Evolutionary conservation across 2,329 filamentous ascomycete genomes (phyloP), one percentile per base, ranked within the genome.

Genomic region (Trichoderma sp.): DNA sequence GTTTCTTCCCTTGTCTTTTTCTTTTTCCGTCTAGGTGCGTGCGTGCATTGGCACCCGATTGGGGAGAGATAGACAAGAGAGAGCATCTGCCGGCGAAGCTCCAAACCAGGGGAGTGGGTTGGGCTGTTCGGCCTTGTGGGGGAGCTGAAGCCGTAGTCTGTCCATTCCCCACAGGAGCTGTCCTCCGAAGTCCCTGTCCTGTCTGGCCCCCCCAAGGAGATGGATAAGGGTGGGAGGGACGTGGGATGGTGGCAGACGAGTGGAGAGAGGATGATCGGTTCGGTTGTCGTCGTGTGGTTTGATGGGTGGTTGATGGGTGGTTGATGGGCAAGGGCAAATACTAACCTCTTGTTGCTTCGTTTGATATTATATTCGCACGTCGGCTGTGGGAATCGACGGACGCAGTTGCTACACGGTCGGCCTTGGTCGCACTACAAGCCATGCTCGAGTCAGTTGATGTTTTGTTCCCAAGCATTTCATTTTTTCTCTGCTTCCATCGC

Each of bases 391-490:
- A 86, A 88, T 34, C 86, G 82, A 47, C 86, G 83, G 28, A 82
- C 79, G 74, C 86, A 88, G 75, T 88, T 87, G 57, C 83, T 83
- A 78, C 86, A 88, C 15, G 86, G 86, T 34, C 86, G 85, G 30
- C 84, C 83, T 74, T 87, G 85, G 74, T 87, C 86, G 76, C 86
- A 88, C 86, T 88, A 73, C 47, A 72, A 14, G 57, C 39, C 43
- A 70, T n/a, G 57, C 30, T 21, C 34, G 68, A 47, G 73, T 64
- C 66, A 74, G 69, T 58, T 47, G 26, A 62, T 51, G 15, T 51
- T 18, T 28, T 15, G 26, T 36, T 36, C 47, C 51, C 12, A 57
- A 56, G 39, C 30, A 26, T 14, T 14, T 43, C 36, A 3, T 28
- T 56, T n/a, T 56, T 24, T 34, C 24, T 39, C n/a, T 51, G 14